Percentiles rank a stretch among this genome's conserved stretches.
Evolutionary conservation across 352 stramenopile species (phyloP).

Genomic region (Phytophthora lateralis): DNA sequence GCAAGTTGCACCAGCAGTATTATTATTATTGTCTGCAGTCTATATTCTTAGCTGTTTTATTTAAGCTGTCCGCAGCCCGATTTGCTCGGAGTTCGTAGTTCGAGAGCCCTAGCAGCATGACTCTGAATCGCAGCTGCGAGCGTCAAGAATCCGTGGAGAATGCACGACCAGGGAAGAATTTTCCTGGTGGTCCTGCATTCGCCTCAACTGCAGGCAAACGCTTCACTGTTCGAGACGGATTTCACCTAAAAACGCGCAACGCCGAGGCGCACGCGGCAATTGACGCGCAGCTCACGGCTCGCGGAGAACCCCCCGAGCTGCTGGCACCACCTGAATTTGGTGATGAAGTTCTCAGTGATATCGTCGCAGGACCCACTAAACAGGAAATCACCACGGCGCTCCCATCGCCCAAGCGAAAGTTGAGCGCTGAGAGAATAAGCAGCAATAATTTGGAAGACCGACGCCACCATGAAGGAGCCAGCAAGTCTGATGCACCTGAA

Average conservation of each 20-base stretch:
- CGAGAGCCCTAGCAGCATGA: constrained; percentile 7
- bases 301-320: neutral
- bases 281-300: constrained; percentile 37
- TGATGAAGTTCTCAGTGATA: neutral
- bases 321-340: constrained; percentile 5
- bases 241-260: constrained; percentile 69
- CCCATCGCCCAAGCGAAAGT: neutral
- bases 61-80: too few relatives aligned
- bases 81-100: too few relatives aligned
- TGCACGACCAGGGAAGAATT: neutral
- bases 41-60: too few relatives aligned
- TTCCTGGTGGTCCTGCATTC: neutral
- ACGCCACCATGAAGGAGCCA: constrained; percentile 3
- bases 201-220: constrained; percentile 30
- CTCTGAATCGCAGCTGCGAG: neutral
- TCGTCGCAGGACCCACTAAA: constrained; percentile 11
- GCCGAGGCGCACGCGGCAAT: constrained; percentile 50
- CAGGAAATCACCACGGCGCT: constrained; percentile 7
- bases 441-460: constrained; percentile 23
- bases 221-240: constrained; percentile 73
- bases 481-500: neutral
- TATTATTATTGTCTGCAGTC: too few relatives aligned
- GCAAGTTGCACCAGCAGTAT: too few relatives aligned
- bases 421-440: neutral
- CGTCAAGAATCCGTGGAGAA: neutral